Evolutionary conservation across 2,329 filamentous ascomycete species (phyloP).

Genomic region (Colletotrichum musae): DNA sequence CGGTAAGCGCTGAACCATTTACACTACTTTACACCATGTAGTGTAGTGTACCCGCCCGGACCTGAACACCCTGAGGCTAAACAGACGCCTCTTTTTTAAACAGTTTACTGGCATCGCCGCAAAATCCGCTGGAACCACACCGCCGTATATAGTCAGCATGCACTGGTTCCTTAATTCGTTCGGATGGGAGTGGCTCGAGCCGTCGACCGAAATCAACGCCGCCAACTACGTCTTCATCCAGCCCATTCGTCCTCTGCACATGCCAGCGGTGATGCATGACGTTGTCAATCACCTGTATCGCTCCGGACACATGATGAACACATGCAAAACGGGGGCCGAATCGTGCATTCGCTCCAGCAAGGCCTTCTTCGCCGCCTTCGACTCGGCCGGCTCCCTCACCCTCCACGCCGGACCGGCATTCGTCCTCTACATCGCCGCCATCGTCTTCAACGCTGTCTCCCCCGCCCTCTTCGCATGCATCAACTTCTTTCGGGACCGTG

Average conservation of each 20-base stretch:
- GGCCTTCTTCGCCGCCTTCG: slow-evolving; percentile 10
- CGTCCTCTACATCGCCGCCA: not conserved
- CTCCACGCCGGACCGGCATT: slow-evolving; percentile 6
- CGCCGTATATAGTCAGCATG: slow-evolving; percentile 7
- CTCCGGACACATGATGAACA: slow-evolving; percentile 15
- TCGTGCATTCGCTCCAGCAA: slow-evolving; percentile 20
- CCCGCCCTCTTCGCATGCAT: slow-evolving; percentile 1
- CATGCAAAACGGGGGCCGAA: slow-evolving; percentile 28
- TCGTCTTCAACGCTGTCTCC: not conserved
- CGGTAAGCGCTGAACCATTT: slow-evolving; percentile 5
- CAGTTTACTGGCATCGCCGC: slow-evolving; percentile 24
- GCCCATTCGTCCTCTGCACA: slow-evolving; percentile 6
- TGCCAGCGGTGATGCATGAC: slow-evolving; percentile 14
- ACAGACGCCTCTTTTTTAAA: not conserved
- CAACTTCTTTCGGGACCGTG: slow-evolving; percentile 2
- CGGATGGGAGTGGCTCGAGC: slow-evolving; percentile 18
- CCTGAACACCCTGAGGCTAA: too few relatives aligned
- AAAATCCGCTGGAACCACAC: not conserved
- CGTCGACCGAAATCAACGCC: slow-evolving; percentile 4
- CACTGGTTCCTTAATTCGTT: slow-evolving; percentile 11
- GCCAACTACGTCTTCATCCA: slow-evolving; percentile 10
- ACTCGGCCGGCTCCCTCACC: not conserved
- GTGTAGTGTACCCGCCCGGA: not conserved
- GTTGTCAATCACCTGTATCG: not conserved
- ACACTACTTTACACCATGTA: too few relatives aligned